Evolutionary conservation across 2,329 filamentous ascomycete genomes (phyloP).

Genomic region (Ceratocystis destructans): DNA sequence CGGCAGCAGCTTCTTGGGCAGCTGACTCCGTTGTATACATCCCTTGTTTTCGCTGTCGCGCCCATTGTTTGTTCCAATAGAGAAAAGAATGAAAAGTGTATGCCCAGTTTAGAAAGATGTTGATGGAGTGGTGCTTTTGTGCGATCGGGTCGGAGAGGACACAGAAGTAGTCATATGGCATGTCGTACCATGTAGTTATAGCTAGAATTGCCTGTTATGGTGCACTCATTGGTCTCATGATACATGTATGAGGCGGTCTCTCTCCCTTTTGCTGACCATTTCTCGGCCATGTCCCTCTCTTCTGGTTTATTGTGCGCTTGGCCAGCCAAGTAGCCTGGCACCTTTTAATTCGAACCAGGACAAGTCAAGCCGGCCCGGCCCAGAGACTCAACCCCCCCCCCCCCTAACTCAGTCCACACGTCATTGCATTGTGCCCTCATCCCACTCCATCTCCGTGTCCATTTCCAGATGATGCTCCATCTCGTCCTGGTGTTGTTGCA

Average conservation of each 20-base stretch:
- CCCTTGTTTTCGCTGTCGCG: not conserved
- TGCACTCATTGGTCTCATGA: not conserved
- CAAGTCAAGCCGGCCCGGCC: not conserved
- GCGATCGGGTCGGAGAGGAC: not conserved
- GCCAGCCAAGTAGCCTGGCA: not conserved
- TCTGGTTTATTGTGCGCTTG: not conserved
- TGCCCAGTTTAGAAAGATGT: not conserved
- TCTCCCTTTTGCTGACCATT: not conserved
- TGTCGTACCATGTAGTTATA: not conserved
- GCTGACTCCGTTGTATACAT: not conserved
- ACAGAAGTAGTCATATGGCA: not conserved
- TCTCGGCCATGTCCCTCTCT: not conserved
- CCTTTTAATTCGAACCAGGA: not conserved
- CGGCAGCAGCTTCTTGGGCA: constrained; percentile 4
- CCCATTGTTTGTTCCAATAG: not conserved
- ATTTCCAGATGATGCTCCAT: constrained; percentile 21
- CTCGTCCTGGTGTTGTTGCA: constrained; percentile 22
- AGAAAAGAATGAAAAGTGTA: not conserved
- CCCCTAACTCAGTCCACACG: not conserved
- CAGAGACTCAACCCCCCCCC: not conserved
- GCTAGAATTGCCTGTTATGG: too few species aligned
- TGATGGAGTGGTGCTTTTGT: not conserved
- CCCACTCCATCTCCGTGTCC: constrained; percentile 18
- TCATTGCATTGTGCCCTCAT: constrained; percentile 16
- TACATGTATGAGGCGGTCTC: not conserved